These are phyloP conservation scores for Pichia sp. DNA, from an alignment of 1,139 yeast species.

Conservation along the genomic window DNA sequence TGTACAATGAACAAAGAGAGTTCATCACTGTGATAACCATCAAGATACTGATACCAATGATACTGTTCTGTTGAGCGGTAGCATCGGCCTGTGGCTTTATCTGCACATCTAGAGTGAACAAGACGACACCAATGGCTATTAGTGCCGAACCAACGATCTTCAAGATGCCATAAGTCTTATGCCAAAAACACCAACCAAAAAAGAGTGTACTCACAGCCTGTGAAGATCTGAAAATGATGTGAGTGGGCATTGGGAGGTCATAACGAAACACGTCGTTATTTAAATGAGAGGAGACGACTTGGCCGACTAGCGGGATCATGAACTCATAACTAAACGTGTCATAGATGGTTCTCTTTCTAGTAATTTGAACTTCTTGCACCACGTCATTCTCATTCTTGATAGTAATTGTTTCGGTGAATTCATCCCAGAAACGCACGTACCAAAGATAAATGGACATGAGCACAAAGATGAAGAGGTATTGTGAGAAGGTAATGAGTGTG, in stretches of 20 bases:
- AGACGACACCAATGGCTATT: slow-evolving; percentile 49
- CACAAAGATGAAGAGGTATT: slow-evolving; percentile 47
- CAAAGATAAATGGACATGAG: slow-evolving; percentile 14
- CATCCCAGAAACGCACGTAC: slow-evolving; percentile 4
- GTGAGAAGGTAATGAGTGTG: slow-evolving; percentile 50
- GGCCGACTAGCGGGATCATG: slow-evolving; percentile 9
- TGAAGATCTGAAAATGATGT: slow-evolving; percentile 60
- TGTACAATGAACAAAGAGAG: slow-evolving; percentile 43
- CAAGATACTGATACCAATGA: slow-evolving; percentile 6
- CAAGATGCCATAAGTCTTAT: slow-evolving; percentile 37
- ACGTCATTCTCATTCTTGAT: no score
- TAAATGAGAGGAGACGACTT: slow-evolving; percentile 21
- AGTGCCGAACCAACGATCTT: slow-evolving; percentile 47
- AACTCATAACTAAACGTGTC: slow-evolving; percentile 1
- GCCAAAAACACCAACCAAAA: slow-evolving; percentile 42
- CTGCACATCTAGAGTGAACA: slow-evolving; percentile 33
- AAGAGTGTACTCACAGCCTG: slow-evolving; percentile 58
- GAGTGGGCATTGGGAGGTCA: slow-evolving; percentile 58
- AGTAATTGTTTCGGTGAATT: not conserved
- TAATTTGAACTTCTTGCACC: no score
- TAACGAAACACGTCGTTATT: slow-evolving; percentile 55
- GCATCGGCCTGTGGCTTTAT: not conserved
- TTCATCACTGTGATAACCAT: slow-evolving; percentile 15
- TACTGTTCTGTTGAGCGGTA: not conserved
- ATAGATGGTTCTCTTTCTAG: not conserved